Conservation (phyloP, 2,329 filamentous ascomycete species). For the Seiridium cupressi region DNA sequence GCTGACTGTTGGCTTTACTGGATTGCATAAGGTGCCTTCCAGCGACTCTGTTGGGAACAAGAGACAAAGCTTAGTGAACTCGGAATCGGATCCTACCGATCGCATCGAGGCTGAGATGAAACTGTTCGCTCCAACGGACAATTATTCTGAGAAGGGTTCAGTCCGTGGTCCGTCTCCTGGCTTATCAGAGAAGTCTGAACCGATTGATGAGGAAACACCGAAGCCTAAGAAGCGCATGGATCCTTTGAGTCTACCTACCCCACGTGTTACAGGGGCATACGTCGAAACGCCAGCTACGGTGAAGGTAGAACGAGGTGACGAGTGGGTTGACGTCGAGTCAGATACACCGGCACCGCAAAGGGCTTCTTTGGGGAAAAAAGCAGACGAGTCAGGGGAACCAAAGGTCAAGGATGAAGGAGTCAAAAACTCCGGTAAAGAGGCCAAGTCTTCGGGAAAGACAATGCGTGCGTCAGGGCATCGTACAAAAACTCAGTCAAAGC, state of each 20-base stretch:
- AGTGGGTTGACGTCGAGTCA: slow-evolving; percentile 8
- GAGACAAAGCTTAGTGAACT: slow-evolving; percentile 43
- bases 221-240: slow-evolving; percentile 39
- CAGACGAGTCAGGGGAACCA: slow-evolving; percentile 7
- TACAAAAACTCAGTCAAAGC: slow-evolving; percentile 39
- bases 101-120: slow-evolving; percentile 56
- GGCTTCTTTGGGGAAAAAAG: background rate
- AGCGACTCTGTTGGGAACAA: slow-evolving; percentile 48
- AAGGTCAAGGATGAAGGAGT: slow-evolving; percentile 7
- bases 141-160: slow-evolving; percentile 55
- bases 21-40: slow-evolving; percentile 41
- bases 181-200: slow-evolving; percentile 31
- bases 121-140: slow-evolving; percentile 54
- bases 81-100: slow-evolving; percentile 53
- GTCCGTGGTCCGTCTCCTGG: slow-evolving; percentile 47
- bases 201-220: slow-evolving; percentile 45
- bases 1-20: slow-evolving; percentile 46
- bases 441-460: background rate
- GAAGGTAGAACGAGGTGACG: slow-evolving; percentile 21
- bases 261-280: slow-evolving; percentile 53
- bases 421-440: background rate
- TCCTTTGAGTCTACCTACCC: slow-evolving; percentile 49
- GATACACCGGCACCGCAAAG: slow-evolving; percentile 5
- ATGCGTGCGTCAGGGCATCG: slow-evolving; percentile 26
- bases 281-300: slow-evolving; percentile 54